phyloP scores from a whole-genome alignment of 2,329 filamentous ascomycete genomes.

The Metarhizium guizhouense region DNA sequence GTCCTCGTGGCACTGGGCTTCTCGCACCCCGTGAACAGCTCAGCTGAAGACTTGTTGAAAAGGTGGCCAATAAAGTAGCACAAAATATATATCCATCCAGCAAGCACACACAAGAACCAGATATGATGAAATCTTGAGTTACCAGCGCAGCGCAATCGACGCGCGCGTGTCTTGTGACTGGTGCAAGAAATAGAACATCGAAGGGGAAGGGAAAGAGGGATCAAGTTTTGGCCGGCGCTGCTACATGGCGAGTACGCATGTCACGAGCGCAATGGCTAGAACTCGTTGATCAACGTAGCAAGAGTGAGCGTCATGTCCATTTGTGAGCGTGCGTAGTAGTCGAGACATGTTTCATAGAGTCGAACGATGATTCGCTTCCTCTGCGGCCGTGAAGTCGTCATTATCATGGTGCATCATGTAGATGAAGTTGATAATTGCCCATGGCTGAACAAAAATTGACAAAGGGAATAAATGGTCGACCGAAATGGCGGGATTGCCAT shows the following conservation, averaged over 20 bases:
- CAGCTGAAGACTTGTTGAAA: constrained; percentile 16
- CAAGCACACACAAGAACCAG: constrained; percentile 8
- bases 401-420: constrained; percentile 11
- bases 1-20: not conserved
- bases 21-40: not conserved
- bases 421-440: not conserved
- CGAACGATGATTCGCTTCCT: not conserved
- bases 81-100: constrained; percentile 11
- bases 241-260: constrained; percentile 8
- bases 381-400: constrained; percentile 8
- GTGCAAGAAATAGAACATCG: constrained; percentile 12
- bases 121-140: constrained; percentile 1
- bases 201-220: constrained; percentile 11
- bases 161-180: constrained; percentile 15
- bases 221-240: constrained; percentile 6
- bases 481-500: not conserved
- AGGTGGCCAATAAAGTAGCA: not conserved
- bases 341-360: not conserved
- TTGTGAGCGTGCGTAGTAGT: not conserved
- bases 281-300: not conserved
- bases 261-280: not conserved
- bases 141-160: constrained; percentile 19
- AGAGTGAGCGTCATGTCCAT: not conserved
- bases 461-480: constrained; percentile 1
- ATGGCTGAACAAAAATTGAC: not conserved